Evolutionary conservation across 306 rosid species (phyloP).

Genomic region (Betula pendula): DNA sequence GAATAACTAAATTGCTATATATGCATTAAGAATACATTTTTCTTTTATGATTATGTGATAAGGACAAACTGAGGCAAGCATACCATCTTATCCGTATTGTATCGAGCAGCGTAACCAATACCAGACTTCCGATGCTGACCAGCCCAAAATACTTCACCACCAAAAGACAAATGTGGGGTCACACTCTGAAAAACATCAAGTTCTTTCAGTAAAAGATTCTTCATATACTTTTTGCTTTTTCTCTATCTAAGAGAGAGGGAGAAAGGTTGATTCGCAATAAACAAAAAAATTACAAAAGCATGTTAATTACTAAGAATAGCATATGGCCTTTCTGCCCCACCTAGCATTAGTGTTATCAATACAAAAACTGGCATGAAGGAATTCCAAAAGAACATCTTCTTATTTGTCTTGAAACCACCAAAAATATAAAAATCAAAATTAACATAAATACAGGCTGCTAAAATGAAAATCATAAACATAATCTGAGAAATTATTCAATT

Average conservation of each 20-base stretch:
- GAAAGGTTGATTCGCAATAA: neutral
- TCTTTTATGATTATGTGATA: neutral
- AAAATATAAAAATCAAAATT: neutral
- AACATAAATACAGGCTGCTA: neutral
- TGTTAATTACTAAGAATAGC: neutral
- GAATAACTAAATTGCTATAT: neutral
- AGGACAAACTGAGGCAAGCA: constrained; percentile 6
- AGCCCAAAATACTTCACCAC: constrained; percentile 99
- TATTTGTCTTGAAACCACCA: neutral
- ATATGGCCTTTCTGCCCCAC: neutral
- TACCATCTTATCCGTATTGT: constrained; percentile 95
- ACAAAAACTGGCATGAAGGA: neutral
- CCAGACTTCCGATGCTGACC: constrained; percentile 99
- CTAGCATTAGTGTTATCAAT: neutral
- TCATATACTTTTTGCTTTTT: neutral
- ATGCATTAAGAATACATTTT: neutral
- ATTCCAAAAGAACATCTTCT: neutral
- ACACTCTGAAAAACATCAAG: constrained; percentile 61
- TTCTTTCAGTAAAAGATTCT: neutral
- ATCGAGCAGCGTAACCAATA: constrained; percentile 95
- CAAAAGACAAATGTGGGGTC: constrained; percentile 80
- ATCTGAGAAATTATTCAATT: neutral
- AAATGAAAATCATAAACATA: neutral
- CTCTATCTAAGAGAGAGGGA: neutral
- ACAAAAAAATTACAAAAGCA: neutral